Evolutionary conservation across 768 basidiomycete species (phyloP), one percentile per base, ranked within the genome.

Genomic region (Saitozyma podzolica): DNA sequence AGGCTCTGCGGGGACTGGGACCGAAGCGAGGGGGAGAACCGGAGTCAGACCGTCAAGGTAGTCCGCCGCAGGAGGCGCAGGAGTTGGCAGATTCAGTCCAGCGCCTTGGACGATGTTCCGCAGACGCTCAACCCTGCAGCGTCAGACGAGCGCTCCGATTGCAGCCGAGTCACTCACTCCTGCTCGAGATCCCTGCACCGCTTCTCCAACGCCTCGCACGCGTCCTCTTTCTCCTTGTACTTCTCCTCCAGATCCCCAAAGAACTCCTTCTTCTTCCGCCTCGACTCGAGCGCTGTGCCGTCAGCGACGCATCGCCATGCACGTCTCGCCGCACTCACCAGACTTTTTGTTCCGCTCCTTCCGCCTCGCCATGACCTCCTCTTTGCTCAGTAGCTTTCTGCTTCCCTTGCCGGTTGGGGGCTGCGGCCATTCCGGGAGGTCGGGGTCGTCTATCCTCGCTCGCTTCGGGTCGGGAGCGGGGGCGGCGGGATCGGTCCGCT

Each of bases 321-420:
- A 39, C 13, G 41, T 20, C 6, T 39, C 37, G 41, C 40, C 49
- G 17, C 45, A 40, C 29, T 16, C 51, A 51, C 48, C 54, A 10
- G 54, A 10, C 40, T 50, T 58, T 41, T 56, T 61, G 53, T 66
- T 66, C 53, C 65, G 29, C 52, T 54, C 65, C 40, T 49, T 57
- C n/a, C 61, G 60, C 40, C 60, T n/a, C 6, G 17, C 39, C 2
- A 11, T 14, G n/a, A 58, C 29, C 40, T 62, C 58, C 29, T 66
- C 65, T 29, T 29, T 29, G 29, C 29, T 29, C 29, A 29, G 29
- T 29, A 29, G 5, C 29, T 29, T 29, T 29, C 29, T 29, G 50
- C 49, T 40, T 17, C 40, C 58, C 29, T 29, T 29, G 29, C 29
- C 29, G 29, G 29, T 29, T 5, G 29, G 29, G 2, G 29, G 29